Conservation (phyloP, 305 asterid genomes). For the Striga hermonthica region DNA sequence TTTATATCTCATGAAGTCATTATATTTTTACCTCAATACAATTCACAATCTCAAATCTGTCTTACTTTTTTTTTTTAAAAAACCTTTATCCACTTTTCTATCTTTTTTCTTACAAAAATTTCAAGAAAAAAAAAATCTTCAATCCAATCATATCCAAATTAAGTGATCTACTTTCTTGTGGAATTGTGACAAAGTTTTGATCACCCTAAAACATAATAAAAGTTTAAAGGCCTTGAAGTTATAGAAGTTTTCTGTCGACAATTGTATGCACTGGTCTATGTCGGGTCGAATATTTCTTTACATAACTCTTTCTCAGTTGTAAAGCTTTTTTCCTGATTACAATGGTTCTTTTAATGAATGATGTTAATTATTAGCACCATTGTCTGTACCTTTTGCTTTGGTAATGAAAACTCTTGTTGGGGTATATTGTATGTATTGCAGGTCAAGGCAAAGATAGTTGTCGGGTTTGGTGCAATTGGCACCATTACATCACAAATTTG, state of each 20-base stretch:
- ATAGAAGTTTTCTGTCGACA: not conserved
- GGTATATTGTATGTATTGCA: not conserved
- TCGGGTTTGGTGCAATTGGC: not conserved
- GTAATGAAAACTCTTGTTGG: slow-evolving; percentile 6
- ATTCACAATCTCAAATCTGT: too few relatives aligned
- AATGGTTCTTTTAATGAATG: slow-evolving; percentile 6
- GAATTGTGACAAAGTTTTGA: not conserved
- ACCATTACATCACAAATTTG: slow-evolving; percentile 1
- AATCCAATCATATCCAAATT: not conserved
- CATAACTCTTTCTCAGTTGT: slow-evolving; percentile 5
- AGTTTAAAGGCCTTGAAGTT: not conserved
- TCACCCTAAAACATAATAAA: not conserved
- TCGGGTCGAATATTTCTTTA: not conserved
- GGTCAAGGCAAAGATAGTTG: slow-evolving; percentile 5
- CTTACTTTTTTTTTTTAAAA: too few relatives aligned
- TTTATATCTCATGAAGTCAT: too few relatives aligned
- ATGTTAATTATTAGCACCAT: slow-evolving; percentile 2
- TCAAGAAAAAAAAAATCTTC: not conserved
- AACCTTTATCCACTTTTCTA: not conserved
- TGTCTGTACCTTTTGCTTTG: slow-evolving; percentile 23
- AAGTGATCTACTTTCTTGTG: not conserved
- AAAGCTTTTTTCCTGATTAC: slow-evolving; percentile 8
- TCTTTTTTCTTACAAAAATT: not conserved
- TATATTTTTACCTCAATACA: too few relatives aligned
- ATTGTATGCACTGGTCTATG: not conserved